phyloP scores from a whole-genome alignment of 2,329 filamentous ascomycete species.

The Falciphora oryzae region DNA sequence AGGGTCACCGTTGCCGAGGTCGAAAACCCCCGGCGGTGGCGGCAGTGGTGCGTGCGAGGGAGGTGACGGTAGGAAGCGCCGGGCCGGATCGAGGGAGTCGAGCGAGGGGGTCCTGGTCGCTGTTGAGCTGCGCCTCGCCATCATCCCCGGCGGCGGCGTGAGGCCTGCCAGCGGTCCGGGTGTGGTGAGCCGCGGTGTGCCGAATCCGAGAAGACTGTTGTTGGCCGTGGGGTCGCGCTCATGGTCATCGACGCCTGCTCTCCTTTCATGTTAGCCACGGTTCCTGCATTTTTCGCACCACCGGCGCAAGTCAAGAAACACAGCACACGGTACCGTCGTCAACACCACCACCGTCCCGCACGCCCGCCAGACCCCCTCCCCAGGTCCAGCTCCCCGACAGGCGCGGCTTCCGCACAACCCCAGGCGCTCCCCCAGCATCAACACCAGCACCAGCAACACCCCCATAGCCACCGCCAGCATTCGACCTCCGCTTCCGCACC shows the following conservation, averaged over 20 bases:
- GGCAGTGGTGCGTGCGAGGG: not conserved
- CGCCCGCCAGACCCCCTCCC: not conserved
- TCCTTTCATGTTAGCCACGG: too few relatives aligned
- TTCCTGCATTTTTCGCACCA: too few relatives aligned
- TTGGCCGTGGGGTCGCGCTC: too few relatives aligned
- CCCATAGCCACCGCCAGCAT: too few relatives aligned
- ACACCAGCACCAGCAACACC: too few relatives aligned
- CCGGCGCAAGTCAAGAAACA: too few relatives aligned
- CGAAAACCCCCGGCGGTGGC: not conserved
- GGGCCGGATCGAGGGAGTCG: not conserved
- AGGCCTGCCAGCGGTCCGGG: not conserved
- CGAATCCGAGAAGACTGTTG: not conserved
- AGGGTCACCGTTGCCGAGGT: not conserved
- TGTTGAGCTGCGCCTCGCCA: not conserved
- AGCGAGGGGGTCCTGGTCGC: not conserved
- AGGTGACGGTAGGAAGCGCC: not conserved
- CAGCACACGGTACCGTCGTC: not conserved
- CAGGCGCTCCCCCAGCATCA: slow-evolving; percentile 2
- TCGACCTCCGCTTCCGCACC: slow-evolving; percentile 30
- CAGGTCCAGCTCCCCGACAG: not conserved
- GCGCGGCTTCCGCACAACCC: not conserved
- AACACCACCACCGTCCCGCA: not conserved
- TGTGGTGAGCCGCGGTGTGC: not conserved
- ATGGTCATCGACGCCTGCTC: not conserved
- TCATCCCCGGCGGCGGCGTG: not conserved